phyloP scores from a whole-genome alignment of 345 rosid species.

The Murraya paniculata region DNA sequence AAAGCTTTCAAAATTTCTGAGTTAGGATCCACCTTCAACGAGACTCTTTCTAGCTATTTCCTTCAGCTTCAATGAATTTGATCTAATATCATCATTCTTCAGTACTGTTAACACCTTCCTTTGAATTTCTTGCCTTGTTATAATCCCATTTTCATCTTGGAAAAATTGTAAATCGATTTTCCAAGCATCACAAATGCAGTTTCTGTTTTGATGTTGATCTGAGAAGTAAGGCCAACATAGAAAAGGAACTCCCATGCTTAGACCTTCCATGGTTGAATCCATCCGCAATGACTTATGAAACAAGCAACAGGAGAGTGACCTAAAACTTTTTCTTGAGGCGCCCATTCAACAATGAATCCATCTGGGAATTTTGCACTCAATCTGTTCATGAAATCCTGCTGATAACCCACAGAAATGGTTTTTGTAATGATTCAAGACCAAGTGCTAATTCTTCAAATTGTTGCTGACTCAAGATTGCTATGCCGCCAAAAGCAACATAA shows the following conservation, averaged over 20 bases:
- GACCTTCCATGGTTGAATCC: conserved; percentile 36
- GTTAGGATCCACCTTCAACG: conserved; percentile 31
- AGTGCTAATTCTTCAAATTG: conserved; percentile 39
- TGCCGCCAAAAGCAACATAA: conserved; percentile 49
- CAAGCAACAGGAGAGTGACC: conserved; percentile 25
- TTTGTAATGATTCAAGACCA: conserved; percentile 24
- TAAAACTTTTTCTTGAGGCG: conserved; percentile 31
- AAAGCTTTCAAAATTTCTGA: conserved; percentile 24
- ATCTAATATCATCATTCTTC: conserved; percentile 9
- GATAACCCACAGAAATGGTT: conserved; percentile 34
- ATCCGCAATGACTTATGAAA: conserved; percentile 36
- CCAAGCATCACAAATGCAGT: conserved; percentile 29
- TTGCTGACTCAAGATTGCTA: conserved; percentile 8
- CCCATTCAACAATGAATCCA: conserved; percentile 29
- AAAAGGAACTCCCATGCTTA: conserved; percentile 32
- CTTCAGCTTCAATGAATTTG: conserved; percentile 23
- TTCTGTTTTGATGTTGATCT: conserved; percentile 32
- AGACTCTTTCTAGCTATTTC: conserved; percentile 25
- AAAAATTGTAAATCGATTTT: conserved; percentile 19
- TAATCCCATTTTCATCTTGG: conserved; percentile 26
- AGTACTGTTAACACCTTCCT: conserved; percentile 21
- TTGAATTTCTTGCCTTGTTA: conserved; percentile 25
- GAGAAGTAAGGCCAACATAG: conserved; percentile 37
- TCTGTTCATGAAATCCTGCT: conserved; percentile 9
- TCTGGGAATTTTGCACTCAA: neutral